phyloP scores from a whole-genome alignment of 257 asterid species.

The Solanum sejunctum region DNA sequence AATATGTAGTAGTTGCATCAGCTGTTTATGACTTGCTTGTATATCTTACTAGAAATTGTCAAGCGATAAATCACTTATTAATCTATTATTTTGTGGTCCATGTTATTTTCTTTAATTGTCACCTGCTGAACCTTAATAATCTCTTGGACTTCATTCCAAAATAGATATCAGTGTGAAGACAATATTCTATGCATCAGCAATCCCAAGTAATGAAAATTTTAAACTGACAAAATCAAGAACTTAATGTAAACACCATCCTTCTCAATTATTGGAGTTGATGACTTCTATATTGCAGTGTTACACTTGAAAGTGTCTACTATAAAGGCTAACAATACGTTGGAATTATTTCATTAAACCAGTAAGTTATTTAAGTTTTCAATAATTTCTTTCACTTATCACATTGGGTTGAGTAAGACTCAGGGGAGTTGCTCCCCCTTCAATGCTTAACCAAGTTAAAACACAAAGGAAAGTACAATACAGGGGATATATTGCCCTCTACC shows the following conservation, averaged over 20 bases:
- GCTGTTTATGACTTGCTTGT: neutral
- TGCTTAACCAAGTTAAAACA: neutral
- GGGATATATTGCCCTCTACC: neutral
- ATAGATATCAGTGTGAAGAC: neutral
- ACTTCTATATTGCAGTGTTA: neutral
- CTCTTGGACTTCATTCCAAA: neutral
- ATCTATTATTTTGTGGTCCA: neutral
- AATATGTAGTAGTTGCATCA: neutral
- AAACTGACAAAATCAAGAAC: neutral
- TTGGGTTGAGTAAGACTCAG: neutral
- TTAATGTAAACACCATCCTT: neutral
- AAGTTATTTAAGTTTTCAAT: neutral
- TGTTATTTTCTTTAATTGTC: neutral
- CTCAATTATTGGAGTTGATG: neutral
- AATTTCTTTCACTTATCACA: neutral
- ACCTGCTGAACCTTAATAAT: neutral
- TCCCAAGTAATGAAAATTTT: neutral
- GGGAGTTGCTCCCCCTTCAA: neutral
- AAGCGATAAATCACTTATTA: neutral
- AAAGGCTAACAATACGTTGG: neutral
- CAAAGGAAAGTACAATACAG: neutral
- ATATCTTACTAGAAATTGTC: neutral
- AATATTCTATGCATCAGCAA: neutral
- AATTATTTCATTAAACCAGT: neutral
- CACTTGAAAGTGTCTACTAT: neutral